Evolutionary conservation across 2,329 filamentous ascomycete genomes (phyloP).

Genomic region (Colletotrichum spaethianum): DNA sequence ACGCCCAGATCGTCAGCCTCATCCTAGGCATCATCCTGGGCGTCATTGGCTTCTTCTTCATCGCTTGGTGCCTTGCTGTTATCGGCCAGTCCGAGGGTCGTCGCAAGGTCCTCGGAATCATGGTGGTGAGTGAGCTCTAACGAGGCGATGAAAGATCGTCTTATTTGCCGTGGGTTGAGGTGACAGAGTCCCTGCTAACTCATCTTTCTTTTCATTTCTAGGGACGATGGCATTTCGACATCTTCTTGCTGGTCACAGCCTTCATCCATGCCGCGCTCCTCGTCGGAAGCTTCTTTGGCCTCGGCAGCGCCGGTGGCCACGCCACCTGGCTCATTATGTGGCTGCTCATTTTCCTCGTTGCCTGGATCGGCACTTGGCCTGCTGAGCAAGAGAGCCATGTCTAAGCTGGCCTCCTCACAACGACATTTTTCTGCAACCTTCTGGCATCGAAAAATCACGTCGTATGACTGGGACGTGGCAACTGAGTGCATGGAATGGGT

Average conservation of each 20-base stretch:
- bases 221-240: slow-evolving; percentile 31
- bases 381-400: slow-evolving; percentile 27
- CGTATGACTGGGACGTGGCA: background rate
- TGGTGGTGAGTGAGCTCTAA: slow-evolving; percentile 23
- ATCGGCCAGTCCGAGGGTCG: slow-evolving; percentile 35
- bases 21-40: slow-evolving; percentile 27
- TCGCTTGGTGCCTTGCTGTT: slow-evolving; percentile 34
- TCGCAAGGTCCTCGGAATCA: slow-evolving; percentile 30
- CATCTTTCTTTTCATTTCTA: background rate
- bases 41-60: slow-evolving; percentile 28
- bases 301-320: slow-evolving; percentile 5
- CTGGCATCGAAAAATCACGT: background rate
- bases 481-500: background rate
- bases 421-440: background rate
- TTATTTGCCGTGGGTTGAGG: too few species aligned
- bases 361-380: slow-evolving; percentile 33
- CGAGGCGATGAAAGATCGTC: background rate
- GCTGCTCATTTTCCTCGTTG: slow-evolving; percentile 35
- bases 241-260: slow-evolving; percentile 21
- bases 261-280: slow-evolving; percentile 29
- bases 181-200: background rate
- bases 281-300: slow-evolving; percentile 23
- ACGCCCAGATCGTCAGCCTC: slow-evolving; percentile 4
- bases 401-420: background rate
- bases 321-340: slow-evolving; percentile 36